Evolutionary conservation across 352 stramenopile species (phyloP).

Genomic region (Elongisporangium prolatum): DNA sequence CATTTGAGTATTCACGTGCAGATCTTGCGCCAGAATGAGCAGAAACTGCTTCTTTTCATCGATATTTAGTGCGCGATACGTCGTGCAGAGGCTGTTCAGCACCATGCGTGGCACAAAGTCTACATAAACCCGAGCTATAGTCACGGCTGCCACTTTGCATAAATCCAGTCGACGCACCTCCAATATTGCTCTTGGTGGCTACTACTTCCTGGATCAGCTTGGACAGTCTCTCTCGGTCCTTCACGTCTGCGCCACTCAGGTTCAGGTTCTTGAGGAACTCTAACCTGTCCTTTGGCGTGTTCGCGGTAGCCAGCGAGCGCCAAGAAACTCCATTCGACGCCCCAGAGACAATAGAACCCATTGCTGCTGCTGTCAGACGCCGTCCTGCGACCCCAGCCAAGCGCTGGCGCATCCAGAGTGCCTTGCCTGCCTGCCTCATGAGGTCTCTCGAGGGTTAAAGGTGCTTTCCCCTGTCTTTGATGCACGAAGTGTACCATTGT

Average conservation of each 20-base stretch:
- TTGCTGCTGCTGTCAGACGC: neutral
- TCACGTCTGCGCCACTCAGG: conserved; percentile 27
- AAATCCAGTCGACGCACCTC: conserved; percentile 26
- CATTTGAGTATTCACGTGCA: conserved; percentile 48
- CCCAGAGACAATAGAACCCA: neutral
- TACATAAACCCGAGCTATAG: conserved; percentile 11
- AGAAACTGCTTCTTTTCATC: conserved; percentile 81
- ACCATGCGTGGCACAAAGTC: conserved; percentile 79
- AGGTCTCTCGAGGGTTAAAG: neutral
- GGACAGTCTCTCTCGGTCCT: conserved; percentile 42
- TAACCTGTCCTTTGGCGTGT: conserved; percentile 12
- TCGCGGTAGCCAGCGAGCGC: neutral
- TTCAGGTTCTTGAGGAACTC: conserved; percentile 49
- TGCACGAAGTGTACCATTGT: neutral
- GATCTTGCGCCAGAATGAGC: conserved; percentile 65
- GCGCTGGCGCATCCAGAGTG: neutral
- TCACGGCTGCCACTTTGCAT: neutral
- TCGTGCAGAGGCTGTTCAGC: conserved; percentile 57
- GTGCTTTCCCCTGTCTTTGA: neutral
- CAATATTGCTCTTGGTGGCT: conserved; percentile 57
- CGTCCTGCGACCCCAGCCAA: neutral
- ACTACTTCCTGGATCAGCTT: conserved; percentile 69
- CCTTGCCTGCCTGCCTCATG: neutral
- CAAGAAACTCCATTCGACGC: neutral
- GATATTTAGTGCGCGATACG: conserved; percentile 61